Evolutionary conservation across 257 asterid species (phyloP), one percentile per base, ranked within the genome.

Genomic region (Echium plantagineum): DNA sequence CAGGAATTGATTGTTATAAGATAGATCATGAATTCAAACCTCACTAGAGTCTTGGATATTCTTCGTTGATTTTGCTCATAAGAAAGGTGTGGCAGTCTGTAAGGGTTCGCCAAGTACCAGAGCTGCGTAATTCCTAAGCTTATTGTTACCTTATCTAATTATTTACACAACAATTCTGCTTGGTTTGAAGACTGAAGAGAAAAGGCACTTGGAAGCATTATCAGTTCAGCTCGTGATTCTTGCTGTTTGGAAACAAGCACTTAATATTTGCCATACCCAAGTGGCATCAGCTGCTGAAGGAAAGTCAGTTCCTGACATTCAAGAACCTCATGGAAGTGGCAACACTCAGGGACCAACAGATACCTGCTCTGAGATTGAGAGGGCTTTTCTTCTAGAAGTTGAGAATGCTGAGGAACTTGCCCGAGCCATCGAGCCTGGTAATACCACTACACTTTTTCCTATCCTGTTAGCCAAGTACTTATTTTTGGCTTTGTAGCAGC

Each of bases 181-280:
- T 71, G 38, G 62, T 62, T 66, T 48, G 55, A 69, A 86, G 97
- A 69, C 77, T 62, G 83, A 77, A 69, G 84, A 80, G 65, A 80
- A 80, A 69, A 81, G 65, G 52, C 84, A 78, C 49, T 75, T 90
- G 65, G 95, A 86, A 72, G 95, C 94, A 72, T 90, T 90, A 67
- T 84, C 95, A 52, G 56, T 83, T 68, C 95, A 86, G 77, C 88
- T 90, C 54, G 90, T 84, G 53, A 78, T 75, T 81, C 95, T 90
- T 75, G 95, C 97, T 68, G 80, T 83, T 69, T 84, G 97, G 97
- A 90, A 90, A 85, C 90, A 90, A 76, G 94, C 94, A 28, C 62
- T 90, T 71, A 73, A 81, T 68, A 80, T 90, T 35, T 86, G 93
- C 75, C 94, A 83, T 64, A 75, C 94, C 31, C 85, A 78, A 73